Percentiles rank a stretch among this genome's conserved stretches.
These are phyloP conservation scores for Simmondsia chinensis DNA, from an alignment of 148 eudicot genomes.

Conservation along the genomic window DNA sequence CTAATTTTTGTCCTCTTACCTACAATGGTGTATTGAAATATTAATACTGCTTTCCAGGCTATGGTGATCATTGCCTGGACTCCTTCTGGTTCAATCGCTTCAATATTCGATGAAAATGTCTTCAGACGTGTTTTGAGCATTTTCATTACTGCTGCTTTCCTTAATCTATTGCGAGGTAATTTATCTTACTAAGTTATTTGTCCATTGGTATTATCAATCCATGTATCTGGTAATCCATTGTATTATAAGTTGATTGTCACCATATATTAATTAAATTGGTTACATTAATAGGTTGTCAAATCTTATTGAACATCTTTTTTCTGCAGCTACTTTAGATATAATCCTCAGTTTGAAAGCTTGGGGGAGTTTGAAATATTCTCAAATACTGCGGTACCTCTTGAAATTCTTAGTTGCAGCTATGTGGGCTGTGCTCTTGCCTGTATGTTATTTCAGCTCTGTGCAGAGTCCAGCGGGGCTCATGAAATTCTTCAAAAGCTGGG, in stretches of 20 bases:
- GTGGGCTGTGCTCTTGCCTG: conserved; percentile 89
- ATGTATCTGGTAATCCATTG: too few species aligned
- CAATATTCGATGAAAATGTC: conserved; percentile 54
- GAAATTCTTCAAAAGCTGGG: conserved; percentile 62
- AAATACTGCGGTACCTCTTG: conserved; percentile 77
- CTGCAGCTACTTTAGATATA: conserved; percentile 79
- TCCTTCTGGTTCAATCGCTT: conserved; percentile 47
- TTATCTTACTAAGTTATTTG: background rate
- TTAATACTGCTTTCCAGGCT: conserved; percentile 41
- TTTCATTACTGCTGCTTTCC: conserved; percentile 80
- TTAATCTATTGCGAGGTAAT: conserved; percentile 85
- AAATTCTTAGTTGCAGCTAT: conserved; percentile 69
- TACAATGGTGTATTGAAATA: background rate
- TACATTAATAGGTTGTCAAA: too few species aligned
- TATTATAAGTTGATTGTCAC: too few species aligned
- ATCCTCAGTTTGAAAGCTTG: conserved; percentile 84
- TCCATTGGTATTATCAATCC: background rate
- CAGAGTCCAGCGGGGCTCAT: conserved; percentile 57
- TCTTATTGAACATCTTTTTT: too few species aligned
- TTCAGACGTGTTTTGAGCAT: conserved; percentile 73
- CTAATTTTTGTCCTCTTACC: background rate
- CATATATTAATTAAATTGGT: too few species aligned
- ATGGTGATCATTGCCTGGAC: conserved; percentile 93
- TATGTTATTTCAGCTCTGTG: conserved; percentile 57
- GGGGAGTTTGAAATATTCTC: conserved; percentile 83